These are phyloP conservation scores for Fusarium gaditjirri DNA, from an alignment of 2,329 filamentous ascomycete species.

Conservation along the genomic window DNA sequence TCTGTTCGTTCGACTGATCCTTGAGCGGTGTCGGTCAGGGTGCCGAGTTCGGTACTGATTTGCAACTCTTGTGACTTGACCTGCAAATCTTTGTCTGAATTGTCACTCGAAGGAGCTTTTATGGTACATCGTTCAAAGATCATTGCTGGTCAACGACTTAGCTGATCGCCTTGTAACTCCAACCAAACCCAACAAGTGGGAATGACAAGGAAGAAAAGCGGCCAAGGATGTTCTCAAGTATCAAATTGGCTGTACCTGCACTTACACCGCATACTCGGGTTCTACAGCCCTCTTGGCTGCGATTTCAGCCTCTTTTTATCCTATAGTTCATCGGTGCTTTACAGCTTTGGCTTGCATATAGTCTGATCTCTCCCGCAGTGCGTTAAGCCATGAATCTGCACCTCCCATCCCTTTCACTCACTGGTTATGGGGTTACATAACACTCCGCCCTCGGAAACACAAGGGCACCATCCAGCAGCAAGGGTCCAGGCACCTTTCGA, in stretches of 20 bases:
- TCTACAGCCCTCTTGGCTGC: not conserved
- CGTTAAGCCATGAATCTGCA: slow-evolving; percentile 7
- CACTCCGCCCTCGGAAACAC: slow-evolving; percentile 26
- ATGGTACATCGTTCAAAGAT: slow-evolving; percentile 7
- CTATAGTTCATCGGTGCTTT: slow-evolving; percentile 4
- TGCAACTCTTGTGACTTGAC: slow-evolving; percentile 17
- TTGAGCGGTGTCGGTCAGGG: slow-evolving; percentile 34
- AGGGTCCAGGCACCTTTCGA: slow-evolving; percentile 32
- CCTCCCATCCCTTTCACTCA: slow-evolving; percentile 6
- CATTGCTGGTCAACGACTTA: slow-evolving; percentile 15
- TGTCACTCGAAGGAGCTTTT: slow-evolving; percentile 20
- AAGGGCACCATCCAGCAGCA: slow-evolving; percentile 27
- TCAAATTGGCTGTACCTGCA: slow-evolving; percentile 1
- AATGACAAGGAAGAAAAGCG: slow-evolving; percentile 1
- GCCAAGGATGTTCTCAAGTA: slow-evolving; percentile 11
- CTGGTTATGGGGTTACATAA: slow-evolving; percentile 21
- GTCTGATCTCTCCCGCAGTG: slow-evolving; percentile 1
- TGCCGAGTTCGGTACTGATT: slow-evolving; percentile 34
- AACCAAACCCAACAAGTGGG: slow-evolving; percentile 17
- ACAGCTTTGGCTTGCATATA: slow-evolving; percentile 23
- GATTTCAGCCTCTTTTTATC: not conserved
- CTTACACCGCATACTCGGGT: slow-evolving; percentile 25
- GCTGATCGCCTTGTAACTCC: slow-evolving; percentile 14
- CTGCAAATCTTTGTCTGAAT: slow-evolving; percentile 32
- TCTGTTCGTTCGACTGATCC: slow-evolving; percentile 5